Percentiles rank a stretch among this genome's conserved stretches.
Conservation (phyloP, 2,329 filamentous ascomycete genomes). For the Diaporthe aspalathi region DNA sequence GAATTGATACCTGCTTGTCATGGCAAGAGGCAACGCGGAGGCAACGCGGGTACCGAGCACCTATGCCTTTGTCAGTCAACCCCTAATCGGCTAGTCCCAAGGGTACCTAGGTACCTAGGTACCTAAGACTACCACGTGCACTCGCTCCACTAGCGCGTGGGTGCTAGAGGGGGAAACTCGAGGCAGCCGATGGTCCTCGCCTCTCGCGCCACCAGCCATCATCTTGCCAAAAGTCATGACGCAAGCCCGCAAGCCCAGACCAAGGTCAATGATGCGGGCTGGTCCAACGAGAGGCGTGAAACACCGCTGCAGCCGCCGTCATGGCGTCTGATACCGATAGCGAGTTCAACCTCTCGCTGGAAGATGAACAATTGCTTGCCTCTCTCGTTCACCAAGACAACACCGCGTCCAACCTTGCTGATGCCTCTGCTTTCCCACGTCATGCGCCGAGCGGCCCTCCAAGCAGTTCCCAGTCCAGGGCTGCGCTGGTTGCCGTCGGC, state of each 20-base stretch:
- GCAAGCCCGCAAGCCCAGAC: conserved; percentile 18
- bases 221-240: conserved; percentile 36
- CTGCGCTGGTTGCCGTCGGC: conserved; percentile 38
- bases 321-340: conserved; percentile 50
- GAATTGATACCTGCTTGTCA: no score
- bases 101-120: no score
- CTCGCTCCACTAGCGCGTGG: conserved; percentile 20
- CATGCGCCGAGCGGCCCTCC: conserved; percentile 29
- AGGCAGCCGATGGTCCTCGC: conserved; percentile 14
- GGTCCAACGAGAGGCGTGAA: conserved; percentile 29
- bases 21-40: no score
- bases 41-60: no score
- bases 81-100: no score
- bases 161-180: neutral
- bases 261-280: conserved; percentile 32
- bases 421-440: neutral
- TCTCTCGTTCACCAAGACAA: conserved; percentile 33
- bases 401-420: neutral
- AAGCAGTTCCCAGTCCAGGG: conserved; percentile 29
- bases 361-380: conserved; percentile 58
- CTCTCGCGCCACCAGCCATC: neutral
- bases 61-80: no score
- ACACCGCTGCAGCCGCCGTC: conserved; percentile 20
- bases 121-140: conserved; percentile 16
- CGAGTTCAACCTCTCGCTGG: conserved; percentile 59